A percentile compares a stretch with the other conserved stretches of the same genome.
Evolutionary conservation across 1,139 yeast genomes (phyloP).

Genomic region (Suhomyces wounanorum): DNA sequence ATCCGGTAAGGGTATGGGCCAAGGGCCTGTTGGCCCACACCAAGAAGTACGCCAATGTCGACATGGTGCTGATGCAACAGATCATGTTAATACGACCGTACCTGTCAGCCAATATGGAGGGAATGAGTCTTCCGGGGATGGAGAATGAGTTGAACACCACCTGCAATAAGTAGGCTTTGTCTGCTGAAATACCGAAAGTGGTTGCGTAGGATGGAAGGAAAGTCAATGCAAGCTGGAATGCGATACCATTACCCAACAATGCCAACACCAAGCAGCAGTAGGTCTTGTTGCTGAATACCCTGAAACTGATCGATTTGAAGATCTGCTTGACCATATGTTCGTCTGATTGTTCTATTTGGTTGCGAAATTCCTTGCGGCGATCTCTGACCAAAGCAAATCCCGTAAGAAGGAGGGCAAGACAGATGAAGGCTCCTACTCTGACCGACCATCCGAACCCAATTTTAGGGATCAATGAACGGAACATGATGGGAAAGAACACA

Average conservation of each 20-base stretch:
- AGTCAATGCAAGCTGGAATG: conserved; percentile 28
- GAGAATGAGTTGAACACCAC: conserved; percentile 33
- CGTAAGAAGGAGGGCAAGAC: conserved; percentile 18
- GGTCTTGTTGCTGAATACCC: conserved; percentile 27
- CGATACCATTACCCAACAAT: conserved; percentile 35
- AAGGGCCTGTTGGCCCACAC: conserved; percentile 32
- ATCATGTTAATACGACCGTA: conserved; percentile 35
- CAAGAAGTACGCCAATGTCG: conserved; percentile 25
- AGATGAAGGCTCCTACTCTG: conserved; percentile 27
- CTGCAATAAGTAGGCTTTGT: conserved; percentile 25
- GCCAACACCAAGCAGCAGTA: conserved; percentile 31
- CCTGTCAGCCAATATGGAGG: conserved; percentile 33
- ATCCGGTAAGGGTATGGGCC: conserved; percentile 28
- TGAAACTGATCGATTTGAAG: conserved; percentile 28
- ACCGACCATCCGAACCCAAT: conserved; percentile 36
- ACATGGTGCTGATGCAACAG: conserved; percentile 22
- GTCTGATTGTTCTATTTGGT: neutral
- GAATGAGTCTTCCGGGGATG: conserved; percentile 32
- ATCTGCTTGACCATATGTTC: conserved; percentile 17
- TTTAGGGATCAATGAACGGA: conserved; percentile 23
- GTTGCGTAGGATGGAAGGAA: conserved; percentile 34
- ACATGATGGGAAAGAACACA: conserved; percentile 27
- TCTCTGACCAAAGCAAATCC: conserved; percentile 24
- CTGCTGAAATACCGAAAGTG: conserved; percentile 26
- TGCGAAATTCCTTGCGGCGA: conserved; percentile 23